Evolutionary conservation across 2,329 filamentous ascomycete genomes (phyloP).

Genomic region (Chaetomium globosum): DNA sequence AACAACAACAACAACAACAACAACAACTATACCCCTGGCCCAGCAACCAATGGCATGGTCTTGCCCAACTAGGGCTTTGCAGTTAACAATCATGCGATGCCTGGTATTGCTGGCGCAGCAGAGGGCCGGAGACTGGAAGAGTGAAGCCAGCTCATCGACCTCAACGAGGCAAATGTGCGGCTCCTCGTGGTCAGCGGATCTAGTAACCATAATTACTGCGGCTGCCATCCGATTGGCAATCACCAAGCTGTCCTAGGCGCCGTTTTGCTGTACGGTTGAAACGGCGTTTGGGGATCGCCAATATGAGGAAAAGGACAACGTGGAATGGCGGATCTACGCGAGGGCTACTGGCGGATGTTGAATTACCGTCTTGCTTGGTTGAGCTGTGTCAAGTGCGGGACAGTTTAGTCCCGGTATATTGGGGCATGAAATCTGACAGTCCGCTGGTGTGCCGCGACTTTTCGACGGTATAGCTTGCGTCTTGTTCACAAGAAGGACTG

Average conservation of each 20-base stretch:
- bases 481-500: too few species aligned
- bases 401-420: not conserved
- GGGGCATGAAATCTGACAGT: not conserved
- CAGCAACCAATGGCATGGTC: not conserved
- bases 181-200: not conserved
- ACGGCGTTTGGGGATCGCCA: constrained; percentile 8
- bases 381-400: not conserved
- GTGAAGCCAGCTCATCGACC: not conserved
- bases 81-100: not conserved
- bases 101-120: not conserved
- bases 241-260: not conserved
- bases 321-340: not conserved
- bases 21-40: not conserved
- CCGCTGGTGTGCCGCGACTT: not conserved
- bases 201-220: not conserved
- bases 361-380: not conserved
- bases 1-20: not conserved
- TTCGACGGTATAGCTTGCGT: not conserved
- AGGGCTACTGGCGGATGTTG: not conserved
- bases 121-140: not conserved
- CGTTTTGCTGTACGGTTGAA: not conserved
- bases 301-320: not conserved
- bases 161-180: constrained; percentile 2
- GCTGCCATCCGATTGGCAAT: not conserved
- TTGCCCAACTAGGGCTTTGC: not conserved